Evolutionary conservation across 768 basidiomycete genomes (phyloP).

Genomic region (Obba rivulosa): DNA sequence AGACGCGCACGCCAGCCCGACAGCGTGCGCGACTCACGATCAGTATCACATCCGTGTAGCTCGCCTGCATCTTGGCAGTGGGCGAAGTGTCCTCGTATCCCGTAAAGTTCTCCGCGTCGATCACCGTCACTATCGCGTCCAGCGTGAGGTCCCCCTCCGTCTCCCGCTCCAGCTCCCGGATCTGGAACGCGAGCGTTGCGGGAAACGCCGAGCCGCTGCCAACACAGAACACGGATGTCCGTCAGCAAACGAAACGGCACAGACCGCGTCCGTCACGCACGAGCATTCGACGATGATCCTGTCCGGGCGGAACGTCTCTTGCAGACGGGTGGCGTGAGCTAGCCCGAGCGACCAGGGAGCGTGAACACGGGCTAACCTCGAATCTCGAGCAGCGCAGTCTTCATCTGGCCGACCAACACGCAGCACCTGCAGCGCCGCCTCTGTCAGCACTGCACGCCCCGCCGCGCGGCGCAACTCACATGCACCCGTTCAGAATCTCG

Average conservation of each 20-base stretch:
- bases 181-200: conserved; percentile 91
- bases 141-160: conserved; percentile 71
- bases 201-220: conserved; percentile 90
- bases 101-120: conserved; percentile 86
- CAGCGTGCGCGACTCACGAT: conserved; percentile 45
- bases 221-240: neutral
- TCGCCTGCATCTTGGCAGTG: conserved; percentile 92
- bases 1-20: neutral
- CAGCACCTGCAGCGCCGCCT: conserved; percentile 63
- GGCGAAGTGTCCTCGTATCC: conserved; percentile 93
- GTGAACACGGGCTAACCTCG: conserved; percentile 40
- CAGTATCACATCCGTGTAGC: conserved; percentile 88
- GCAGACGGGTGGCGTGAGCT: neutral
- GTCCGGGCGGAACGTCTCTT: conserved; percentile 84
- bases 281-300: conserved; percentile 95
- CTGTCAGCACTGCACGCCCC: no score
- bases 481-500: conserved; percentile 95
- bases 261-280: conserved; percentile 36
- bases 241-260: neutral
- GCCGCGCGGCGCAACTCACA: conserved; percentile 44
- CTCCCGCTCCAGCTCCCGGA: conserved; percentile 82
- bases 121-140: conserved; percentile 87
- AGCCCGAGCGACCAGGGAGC: neutral
- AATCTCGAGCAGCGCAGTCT: conserved; percentile 85
- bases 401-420: conserved; percentile 92